phyloP scores from a whole-genome alignment of 495 filamentous ascomycete genomes.

The Tuber indicum region DNA sequence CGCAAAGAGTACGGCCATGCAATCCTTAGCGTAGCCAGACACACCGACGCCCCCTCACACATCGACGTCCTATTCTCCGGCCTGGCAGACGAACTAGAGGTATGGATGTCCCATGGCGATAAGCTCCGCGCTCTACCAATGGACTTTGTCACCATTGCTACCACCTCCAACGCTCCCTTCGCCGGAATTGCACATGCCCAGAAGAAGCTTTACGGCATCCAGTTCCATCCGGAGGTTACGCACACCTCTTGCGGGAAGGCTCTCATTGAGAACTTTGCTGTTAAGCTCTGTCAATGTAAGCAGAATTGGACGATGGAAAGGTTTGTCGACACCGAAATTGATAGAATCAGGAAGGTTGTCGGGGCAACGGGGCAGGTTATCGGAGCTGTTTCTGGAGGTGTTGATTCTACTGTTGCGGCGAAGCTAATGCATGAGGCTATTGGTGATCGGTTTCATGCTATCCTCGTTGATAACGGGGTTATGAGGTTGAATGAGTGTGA shows the following conservation, averaged over 20 bases:
- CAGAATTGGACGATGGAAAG: constrained; percentile 76
- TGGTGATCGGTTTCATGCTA: constrained; percentile 79
- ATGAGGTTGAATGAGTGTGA: constrained; percentile 82
- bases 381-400: constrained; percentile 80
- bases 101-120: constrained; percentile 86
- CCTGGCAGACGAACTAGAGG: constrained; percentile 58
- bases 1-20: constrained; percentile 69
- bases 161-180: constrained; percentile 65
- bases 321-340: constrained; percentile 73
- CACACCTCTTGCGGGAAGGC: constrained; percentile 59
- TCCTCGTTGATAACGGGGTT: constrained; percentile 81
- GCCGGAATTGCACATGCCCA: constrained; percentile 71
- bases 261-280: constrained; percentile 71
- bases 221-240: constrained; percentile 83
- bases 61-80: constrained; percentile 68
- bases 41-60: constrained; percentile 50
- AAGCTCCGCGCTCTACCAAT: constrained; percentile 68
- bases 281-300: constrained; percentile 66
- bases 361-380: constrained; percentile 75
- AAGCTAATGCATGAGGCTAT: constrained; percentile 78
- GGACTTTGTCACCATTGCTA: constrained; percentile 65
- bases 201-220: constrained; percentile 67
- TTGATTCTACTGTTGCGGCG: constrained; percentile 86
- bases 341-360: constrained; percentile 67
- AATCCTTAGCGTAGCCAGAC: constrained; percentile 49